Evolutionary conservation across 331 rosid species (phyloP).

Genomic region (Ulmus americana): DNA sequence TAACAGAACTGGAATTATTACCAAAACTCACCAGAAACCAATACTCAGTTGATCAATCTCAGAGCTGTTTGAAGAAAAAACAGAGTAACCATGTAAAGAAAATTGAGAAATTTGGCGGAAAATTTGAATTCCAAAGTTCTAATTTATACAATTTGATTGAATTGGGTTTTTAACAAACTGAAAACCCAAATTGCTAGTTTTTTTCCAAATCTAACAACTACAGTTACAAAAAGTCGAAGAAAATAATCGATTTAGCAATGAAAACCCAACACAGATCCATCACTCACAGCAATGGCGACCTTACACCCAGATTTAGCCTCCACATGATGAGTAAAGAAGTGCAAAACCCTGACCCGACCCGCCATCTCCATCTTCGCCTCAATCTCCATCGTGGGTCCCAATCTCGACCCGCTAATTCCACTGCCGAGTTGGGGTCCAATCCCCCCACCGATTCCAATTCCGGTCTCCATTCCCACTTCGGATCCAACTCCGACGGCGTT

Average conservation of each 20-base stretch:
- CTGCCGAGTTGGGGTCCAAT: conserved; percentile 1
- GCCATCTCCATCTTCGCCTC: conserved; percentile 53
- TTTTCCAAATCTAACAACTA: not conserved
- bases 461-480: not conserved
- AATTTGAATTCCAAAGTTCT: not conserved
- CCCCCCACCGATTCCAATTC: not conserved
- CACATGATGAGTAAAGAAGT: conserved; percentile 69
- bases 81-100: not conserved
- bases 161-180: not conserved
- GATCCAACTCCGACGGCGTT: not conserved
- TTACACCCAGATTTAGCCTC: conserved; percentile 49
- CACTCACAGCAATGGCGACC: conserved; percentile 49
- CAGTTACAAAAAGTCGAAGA: not conserved
- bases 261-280: conserved; percentile 79
- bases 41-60: not conserved
- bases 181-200: not conserved
- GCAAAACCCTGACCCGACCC: conserved; percentile 74
- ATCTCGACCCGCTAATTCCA: conserved; percentile 34
- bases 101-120: not conserved
- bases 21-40: not conserved
- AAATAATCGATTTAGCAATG: conserved; percentile 40
- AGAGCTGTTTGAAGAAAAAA: not conserved
- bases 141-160: not conserved
- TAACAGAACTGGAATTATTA: not conserved
- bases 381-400: conserved; percentile 59